A percentile compares a stretch with the other conserved stretches of the same genome.
Conservation (phyloP, 495 filamentous ascomycete species). For the Paragyromitra xinjiangensis region DNA sequence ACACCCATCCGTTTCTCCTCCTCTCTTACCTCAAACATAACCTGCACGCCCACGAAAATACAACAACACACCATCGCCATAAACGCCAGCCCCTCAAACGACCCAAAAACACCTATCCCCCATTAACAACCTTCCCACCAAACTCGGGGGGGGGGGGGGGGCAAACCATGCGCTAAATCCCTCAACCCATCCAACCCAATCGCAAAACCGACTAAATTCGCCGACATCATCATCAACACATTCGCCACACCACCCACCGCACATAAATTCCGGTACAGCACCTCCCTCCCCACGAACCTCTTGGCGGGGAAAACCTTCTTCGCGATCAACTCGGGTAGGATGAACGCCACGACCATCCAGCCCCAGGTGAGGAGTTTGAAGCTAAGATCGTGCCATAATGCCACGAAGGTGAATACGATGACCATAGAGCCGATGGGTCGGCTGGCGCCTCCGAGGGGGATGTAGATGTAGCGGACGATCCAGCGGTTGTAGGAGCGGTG, state of each 20-base stretch:
- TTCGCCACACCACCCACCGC: slow-evolving; percentile 88
- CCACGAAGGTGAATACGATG: slow-evolving; percentile 95
- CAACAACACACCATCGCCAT: slow-evolving; percentile 71
- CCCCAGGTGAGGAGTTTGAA: slow-evolving; percentile 94
- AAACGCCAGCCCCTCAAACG: slow-evolving; percentile 71
- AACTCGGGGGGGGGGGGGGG: background rate
- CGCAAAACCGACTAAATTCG: slow-evolving; percentile 94
- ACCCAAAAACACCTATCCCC: slow-evolving; percentile 38
- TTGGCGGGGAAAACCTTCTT: slow-evolving; percentile 73
- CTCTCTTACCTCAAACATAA: slow-evolving; percentile 97
- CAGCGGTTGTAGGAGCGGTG: slow-evolving; percentile 94
- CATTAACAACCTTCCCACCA: background rate
- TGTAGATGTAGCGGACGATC: slow-evolving; percentile 92
- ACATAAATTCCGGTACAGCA: slow-evolving; percentile 78
- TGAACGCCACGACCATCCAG: slow-evolving; percentile 93
- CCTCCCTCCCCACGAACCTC: slow-evolving; percentile 73
- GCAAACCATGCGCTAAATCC: slow-evolving; percentile 72
- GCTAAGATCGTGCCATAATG: slow-evolving; percentile 97
- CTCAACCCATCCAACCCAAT: slow-evolving; percentile 87
- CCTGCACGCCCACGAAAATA: slow-evolving; percentile 85
- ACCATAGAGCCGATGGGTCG: slow-evolving; percentile 73
- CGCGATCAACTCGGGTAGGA: slow-evolving; percentile 84
- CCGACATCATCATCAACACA: slow-evolving; percentile 93
- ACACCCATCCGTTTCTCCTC: slow-evolving; percentile 82
- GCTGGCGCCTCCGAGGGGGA: slow-evolving; percentile 82